Evolutionary conservation across 1,284 basidiomycete genomes (phyloP).

Genomic region (Tilletia caries): DNA sequence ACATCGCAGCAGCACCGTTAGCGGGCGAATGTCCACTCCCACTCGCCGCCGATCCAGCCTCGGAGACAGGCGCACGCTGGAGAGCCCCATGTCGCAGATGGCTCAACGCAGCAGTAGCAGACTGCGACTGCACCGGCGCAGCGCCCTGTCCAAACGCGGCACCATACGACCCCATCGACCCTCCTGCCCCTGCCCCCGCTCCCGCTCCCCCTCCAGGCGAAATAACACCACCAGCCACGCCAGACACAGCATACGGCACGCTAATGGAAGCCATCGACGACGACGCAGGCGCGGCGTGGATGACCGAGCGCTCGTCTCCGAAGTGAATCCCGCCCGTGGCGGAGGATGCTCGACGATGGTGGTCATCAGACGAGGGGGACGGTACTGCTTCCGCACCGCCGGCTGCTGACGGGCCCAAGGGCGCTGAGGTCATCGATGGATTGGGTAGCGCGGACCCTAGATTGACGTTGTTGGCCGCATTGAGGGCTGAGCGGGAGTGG

Average conservation of each 20-base stretch:
- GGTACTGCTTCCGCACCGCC: neutral
- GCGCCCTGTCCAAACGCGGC: too few relatives aligned
- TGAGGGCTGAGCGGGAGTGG: neutral
- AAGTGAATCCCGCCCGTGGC: neutral
- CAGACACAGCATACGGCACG: too few relatives aligned
- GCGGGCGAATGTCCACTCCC: neutral
- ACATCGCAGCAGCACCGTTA: neutral
- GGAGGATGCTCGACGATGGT: neutral
- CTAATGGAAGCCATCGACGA: too few relatives aligned
- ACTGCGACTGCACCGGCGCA: too few relatives aligned
- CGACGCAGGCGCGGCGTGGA: neutral
- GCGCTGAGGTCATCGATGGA: neutral
- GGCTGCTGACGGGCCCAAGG: neutral
- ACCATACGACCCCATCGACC: too few relatives aligned
- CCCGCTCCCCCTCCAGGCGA: too few relatives aligned
- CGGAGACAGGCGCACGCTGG: neutral
- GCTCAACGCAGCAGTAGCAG: neutral
- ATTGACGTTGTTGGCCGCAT: too few relatives aligned
- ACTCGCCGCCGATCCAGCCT: neutral
- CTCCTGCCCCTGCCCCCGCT: too few relatives aligned
- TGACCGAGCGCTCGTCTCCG: slow-evolving; percentile 9
- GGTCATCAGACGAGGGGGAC: neutral
- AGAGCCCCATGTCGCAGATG: neutral
- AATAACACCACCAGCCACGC: too few relatives aligned
- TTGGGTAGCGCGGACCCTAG: too few relatives aligned